These are phyloP conservation scores for Thoreauomyces humboldtii DNA, from an alignment of 192 early-diverging fungal species.

Conservation along the genomic window DNA sequence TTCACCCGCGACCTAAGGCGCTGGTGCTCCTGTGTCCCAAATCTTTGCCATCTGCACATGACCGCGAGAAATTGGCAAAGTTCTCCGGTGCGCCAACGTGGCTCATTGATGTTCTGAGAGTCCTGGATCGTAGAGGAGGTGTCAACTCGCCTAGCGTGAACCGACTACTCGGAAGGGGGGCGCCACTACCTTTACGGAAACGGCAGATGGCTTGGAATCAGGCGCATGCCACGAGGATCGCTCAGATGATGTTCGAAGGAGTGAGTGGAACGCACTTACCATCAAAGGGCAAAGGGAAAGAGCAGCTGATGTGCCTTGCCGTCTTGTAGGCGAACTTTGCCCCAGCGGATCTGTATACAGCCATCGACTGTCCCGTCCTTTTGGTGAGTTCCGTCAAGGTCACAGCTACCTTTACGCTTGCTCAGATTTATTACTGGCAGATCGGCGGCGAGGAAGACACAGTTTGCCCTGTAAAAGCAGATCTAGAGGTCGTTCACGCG, in stretches of 20 bases:
- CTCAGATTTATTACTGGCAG: not conserved
- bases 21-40: slow-evolving; percentile 28
- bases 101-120: slow-evolving; percentile 17
- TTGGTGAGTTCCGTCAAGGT: too few relatives aligned
- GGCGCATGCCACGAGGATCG: slow-evolving; percentile 8
- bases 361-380: slow-evolving; percentile 18
- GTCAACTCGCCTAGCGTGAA: slow-evolving; percentile 22
- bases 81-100: slow-evolving; percentile 17
- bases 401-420: not conserved
- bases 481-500: slow-evolving; percentile 20
- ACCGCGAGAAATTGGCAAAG: not conserved
- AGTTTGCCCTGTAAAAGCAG: slow-evolving; percentile 11
- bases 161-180: slow-evolving; percentile 5
- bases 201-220: slow-evolving; percentile 26
- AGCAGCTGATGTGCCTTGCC: not conserved
- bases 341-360: slow-evolving; percentile 1
- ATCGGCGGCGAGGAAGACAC: slow-evolving; percentile 25
- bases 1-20: slow-evolving; percentile 10
- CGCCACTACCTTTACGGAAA: slow-evolving; percentile 3
- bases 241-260: slow-evolving; percentile 20
- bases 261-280: slow-evolving; percentile 1
- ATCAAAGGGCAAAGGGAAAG: not conserved
- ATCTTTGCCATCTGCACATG: slow-evolving; percentile 11
- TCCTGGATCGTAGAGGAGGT: slow-evolving; percentile 24
- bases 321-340: slow-evolving; percentile 17